Conservation (phyloP, 495 filamentous ascomycete genomes). For the Xylaria bambusicola region DNA sequence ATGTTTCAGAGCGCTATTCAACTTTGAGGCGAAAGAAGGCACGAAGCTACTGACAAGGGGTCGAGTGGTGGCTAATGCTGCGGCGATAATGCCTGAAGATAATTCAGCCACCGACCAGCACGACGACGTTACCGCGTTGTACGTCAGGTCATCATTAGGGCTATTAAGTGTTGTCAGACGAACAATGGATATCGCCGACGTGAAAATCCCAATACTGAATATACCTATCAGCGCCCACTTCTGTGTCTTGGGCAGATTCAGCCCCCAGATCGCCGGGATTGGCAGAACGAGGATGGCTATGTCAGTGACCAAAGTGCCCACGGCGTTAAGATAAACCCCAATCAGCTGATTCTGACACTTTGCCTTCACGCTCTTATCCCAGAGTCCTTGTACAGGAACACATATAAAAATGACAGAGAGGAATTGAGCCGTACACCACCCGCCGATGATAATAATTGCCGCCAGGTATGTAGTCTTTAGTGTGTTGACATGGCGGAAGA, state of each 20-base stretch:
- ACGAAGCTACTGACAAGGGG: slow-evolving; percentile 45
- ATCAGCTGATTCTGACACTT: slow-evolving; percentile 33
- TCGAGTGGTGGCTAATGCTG: slow-evolving; percentile 51
- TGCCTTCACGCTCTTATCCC: slow-evolving; percentile 22
- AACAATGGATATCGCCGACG: slow-evolving; percentile 53
- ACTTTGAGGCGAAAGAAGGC: slow-evolving; percentile 10
- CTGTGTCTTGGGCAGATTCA: slow-evolving; percentile 35
- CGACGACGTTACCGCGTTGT: slow-evolving; percentile 53
- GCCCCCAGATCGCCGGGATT: slow-evolving; percentile 28
- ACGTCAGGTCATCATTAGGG: slow-evolving; percentile 42
- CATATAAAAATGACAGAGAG: slow-evolving; percentile 34
- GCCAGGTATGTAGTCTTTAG: slow-evolving; percentile 28
- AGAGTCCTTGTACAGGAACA: slow-evolving; percentile 33
- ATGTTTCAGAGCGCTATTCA: neutral
- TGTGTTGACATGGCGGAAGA: slow-evolving; percentile 30
- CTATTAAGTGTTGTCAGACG: slow-evolving; percentile 47
- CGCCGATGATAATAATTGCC: slow-evolving; percentile 33
- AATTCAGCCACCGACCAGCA: slow-evolving; percentile 59
- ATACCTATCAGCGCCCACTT: slow-evolving; percentile 34
- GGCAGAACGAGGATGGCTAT: slow-evolving; percentile 32
- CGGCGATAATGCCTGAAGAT: slow-evolving; percentile 55
- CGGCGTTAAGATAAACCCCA: slow-evolving; percentile 39
- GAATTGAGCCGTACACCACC: slow-evolving; percentile 32
- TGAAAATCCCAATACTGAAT: slow-evolving; percentile 40
- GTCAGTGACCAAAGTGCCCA: slow-evolving; percentile 38